A percentile compares a stretch with the other conserved stretches of the same genome.
Conservation (phyloP, 2,329 filamentous ascomycete species). For the Nigrospora sphaerica region DNA sequence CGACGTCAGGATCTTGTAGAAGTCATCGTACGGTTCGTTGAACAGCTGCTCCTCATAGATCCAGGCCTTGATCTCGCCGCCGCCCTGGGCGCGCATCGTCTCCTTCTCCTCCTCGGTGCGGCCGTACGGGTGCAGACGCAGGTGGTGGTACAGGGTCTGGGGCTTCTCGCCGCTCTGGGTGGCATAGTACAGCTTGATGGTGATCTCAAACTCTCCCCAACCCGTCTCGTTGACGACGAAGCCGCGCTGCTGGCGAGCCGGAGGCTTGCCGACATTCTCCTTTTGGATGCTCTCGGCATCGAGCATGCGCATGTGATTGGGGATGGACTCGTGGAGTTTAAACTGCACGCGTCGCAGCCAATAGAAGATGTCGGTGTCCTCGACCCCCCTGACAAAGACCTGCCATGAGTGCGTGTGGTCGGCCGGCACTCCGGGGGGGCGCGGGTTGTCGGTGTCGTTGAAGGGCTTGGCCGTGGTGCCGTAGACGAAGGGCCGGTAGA, state of each 20-base stretch:
- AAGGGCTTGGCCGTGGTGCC: constrained; percentile 75
- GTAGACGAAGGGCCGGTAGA: constrained; percentile 62
- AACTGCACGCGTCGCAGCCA: constrained; percentile 98
- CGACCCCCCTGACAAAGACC: constrained; percentile 85
- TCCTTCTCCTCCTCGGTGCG: constrained; percentile 68
- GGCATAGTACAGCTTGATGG: constrained; percentile 89
- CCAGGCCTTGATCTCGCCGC: constrained; percentile 65
- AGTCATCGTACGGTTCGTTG: constrained; percentile 90
- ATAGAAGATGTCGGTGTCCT: constrained; percentile 85
- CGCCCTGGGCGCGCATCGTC: constrained; percentile 50
- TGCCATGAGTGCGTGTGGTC: constrained; percentile 97
- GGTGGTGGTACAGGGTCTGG: constrained; percentile 87
- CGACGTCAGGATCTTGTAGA: constrained; percentile 79
- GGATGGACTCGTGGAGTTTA: constrained; percentile 95
- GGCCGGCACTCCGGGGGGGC: constrained; percentile 67
- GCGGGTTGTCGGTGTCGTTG: constrained; percentile 70
- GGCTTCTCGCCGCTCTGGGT: constrained; percentile 86
- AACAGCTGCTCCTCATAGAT: constrained; percentile 92
- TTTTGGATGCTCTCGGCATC: constrained; percentile 21
- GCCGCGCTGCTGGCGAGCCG: constrained; percentile 41
- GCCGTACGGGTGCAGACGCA: constrained; percentile 87
- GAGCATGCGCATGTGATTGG: constrained; percentile 76
- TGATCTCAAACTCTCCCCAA: constrained; percentile 97
- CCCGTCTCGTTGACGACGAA: constrained; percentile 90
- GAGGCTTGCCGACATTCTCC: constrained; percentile 22